Evolutionary conservation across 371 early-diverging fungal genomes (phyloP), one percentile per base, ranked within the genome.

Genomic region (Mortierella sp.): DNA sequence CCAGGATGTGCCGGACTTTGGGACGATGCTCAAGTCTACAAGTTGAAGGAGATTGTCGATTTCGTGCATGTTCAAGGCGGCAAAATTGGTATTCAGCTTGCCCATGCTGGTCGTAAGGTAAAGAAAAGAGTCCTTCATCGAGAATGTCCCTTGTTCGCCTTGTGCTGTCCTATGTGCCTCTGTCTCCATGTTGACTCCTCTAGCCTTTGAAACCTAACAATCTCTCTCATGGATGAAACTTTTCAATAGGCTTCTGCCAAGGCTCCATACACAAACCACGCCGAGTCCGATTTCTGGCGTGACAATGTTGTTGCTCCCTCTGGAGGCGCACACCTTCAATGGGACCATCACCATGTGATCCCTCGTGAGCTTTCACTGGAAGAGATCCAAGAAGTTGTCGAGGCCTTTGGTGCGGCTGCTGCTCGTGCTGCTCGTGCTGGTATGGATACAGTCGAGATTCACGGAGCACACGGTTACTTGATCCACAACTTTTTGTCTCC

Each of bases 401-500:
- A 83, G 39, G 85, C 84, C 24, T 97, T 91, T 82, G 91, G 67
- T 0, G 84, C 86, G 7, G 91, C 94, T 34, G 93, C 94, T 13
- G 58, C 76, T 39, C 86, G 93, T 23, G 91, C 93, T 13, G 82
- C 87, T 16, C 79, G 88, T 61, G 94, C 92, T 8, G 96, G 94
- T 0, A 90, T 95, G 73, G 95, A 97, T 50, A 89, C 88, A 0
- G 68, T 96, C 23, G 96, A 97, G 80, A 82, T 97, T 46, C 97
- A 97, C 64, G 87, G 85, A 38, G 80, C 71, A 10, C 89, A 88
- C 65, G 93, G 94, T 7, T 95, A 94, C 78, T 80, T 96, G 45
- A 59, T 94, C 53, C 85, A 88, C 71, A 84, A 84, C 66, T 97
- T 97, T 67, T 71, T 94, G 19, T 92, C 93, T 24, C 93, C 95